Conservation (phyloP, 139 green algal genomes). For the Coelastrella sp. region DNA sequence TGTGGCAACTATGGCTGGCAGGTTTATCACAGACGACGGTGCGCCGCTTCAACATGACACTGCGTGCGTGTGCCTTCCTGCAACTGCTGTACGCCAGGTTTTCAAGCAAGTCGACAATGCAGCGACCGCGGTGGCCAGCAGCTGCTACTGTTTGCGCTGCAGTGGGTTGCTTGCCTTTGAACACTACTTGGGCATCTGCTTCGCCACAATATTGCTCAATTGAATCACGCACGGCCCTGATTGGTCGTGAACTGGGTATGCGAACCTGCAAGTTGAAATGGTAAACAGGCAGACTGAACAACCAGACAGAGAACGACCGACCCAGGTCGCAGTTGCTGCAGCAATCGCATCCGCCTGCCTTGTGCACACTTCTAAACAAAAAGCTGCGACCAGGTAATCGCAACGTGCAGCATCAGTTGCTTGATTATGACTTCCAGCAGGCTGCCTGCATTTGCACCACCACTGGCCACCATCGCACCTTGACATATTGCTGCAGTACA, state of each 20-base stretch:
- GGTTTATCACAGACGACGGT: too few species aligned
- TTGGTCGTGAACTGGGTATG: neutral
- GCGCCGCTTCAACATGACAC: too few species aligned
- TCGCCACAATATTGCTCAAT: slow-evolving; percentile 46
- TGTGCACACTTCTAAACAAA: neutral
- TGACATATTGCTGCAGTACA: slow-evolving; percentile 41
- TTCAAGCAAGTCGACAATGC: too few species aligned
- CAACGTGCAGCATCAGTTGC: neutral
- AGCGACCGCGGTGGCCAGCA: too few species aligned
- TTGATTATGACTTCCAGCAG: neutral
- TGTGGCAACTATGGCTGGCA: too few species aligned
- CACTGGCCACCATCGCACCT: neutral
- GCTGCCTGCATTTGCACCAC: too few species aligned
- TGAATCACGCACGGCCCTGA: slow-evolving; percentile 32
- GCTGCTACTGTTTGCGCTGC: too few species aligned
- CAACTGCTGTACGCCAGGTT: too few species aligned
- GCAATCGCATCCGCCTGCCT: too few species aligned
- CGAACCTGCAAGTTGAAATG: slow-evolving; percentile 5
- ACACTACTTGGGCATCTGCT: slow-evolving; percentile 37
- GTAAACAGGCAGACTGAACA: neutral
- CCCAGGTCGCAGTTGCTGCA: too few species aligned
- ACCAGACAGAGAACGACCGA: too few species aligned
- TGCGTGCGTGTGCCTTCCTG: too few species aligned
- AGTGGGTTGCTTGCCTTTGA: slow-evolving; percentile 18
- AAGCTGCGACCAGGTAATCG: neutral